Base-by-base conservation (phyloP, 441 rosid genomes). In the Euphorbia celastroides region DNA sequence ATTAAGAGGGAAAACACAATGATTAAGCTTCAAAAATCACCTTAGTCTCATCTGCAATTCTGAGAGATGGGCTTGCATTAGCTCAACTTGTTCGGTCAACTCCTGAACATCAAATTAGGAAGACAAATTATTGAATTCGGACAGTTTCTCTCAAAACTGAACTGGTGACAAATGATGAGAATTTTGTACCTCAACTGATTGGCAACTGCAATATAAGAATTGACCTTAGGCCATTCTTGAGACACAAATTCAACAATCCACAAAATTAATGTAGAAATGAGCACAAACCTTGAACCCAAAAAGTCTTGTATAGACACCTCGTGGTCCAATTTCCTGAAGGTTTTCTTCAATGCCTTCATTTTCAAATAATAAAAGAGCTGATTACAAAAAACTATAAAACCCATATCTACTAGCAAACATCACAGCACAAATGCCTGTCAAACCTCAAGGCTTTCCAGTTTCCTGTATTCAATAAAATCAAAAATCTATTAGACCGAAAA, bases 401-500 rank as follows among this genome's bases (percentile, higher is more conserved):
- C 65, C 38, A 7, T 22, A 42, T 16, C 13, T 55, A 62, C 72
- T 38, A n/a, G 56, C 60, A 63, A 60, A 68, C 55, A 50, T 56
- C 44, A 62, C 25, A 56, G 55, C 59, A 3, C 42, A 13, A n/a
- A n/a, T n/a, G n/a, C n/a, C n/a, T n/a, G 46, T 31, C 52, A 61
- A 44, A 69, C 87, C 79, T 88, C 95, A 73, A 88, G 90, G 73
- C 84, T 85, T 69, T 90, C 95, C 81, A 87, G 46, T 79, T 80
- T 89, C 85, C 90, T 88, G 95, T 73, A n/a, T 70, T 23, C 19
- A 62, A 64, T 31, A 65, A 69, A 73, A 73, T 20, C 10, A 59
- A 70, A 68, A 64, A 55, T n/a, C 27, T 41, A 1, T 70, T 56
- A 75, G 72, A 36, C 46, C 44, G 34, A 56, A 46, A 3, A 3